Conservation (phyloP, 2,329 filamentous ascomycete species). For the Scortechinia acanthostroma region DNA sequence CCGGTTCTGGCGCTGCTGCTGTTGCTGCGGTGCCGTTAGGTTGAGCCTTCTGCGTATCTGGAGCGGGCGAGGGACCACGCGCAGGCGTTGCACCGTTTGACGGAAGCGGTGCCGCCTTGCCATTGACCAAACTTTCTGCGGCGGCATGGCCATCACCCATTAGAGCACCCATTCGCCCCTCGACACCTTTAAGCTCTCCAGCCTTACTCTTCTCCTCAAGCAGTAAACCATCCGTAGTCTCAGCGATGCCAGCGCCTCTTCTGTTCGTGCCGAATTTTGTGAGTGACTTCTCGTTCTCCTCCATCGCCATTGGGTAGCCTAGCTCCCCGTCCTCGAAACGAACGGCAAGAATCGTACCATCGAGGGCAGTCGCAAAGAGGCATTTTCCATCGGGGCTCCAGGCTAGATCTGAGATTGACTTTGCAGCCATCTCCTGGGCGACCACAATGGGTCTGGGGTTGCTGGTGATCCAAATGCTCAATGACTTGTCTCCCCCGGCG, state of each 20-base stretch:
- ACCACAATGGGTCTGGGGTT: constrained; percentile 86
- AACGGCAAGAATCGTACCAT: constrained; percentile 77
- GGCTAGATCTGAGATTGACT: constrained; percentile 87
- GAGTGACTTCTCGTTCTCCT: constrained; percentile 86
- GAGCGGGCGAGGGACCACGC: constrained; percentile 22
- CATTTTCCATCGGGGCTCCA: constrained; percentile 90
- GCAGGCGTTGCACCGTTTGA: constrained; percentile 11
- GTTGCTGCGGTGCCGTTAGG: constrained; percentile 9
- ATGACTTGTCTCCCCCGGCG: constrained; percentile 89
- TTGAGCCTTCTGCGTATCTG: constrained; percentile 7
- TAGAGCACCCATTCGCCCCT: constrained; percentile 94
- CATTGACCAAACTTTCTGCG: neutral
- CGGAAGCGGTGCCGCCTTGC: constrained; percentile 3
- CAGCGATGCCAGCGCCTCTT: constrained; percentile 82
- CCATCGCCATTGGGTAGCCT: constrained; percentile 76
- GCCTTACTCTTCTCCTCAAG: constrained; percentile 89
- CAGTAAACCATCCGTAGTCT: constrained; percentile 81
- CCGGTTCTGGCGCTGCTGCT: constrained; percentile 5
- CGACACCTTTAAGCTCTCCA: constrained; percentile 79
- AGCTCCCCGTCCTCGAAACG: constrained; percentile 82
- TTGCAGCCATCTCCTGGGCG: constrained; percentile 77
- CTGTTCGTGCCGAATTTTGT: constrained; percentile 87
- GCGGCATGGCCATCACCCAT: constrained; percentile 73
- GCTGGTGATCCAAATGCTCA: constrained; percentile 97
- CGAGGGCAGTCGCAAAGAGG: constrained; percentile 78